A percentile compares a stretch with the other conserved stretches of the same genome.
phyloP scores from a whole-genome alignment of 164 flowering plant species.

The Warburgia ugandensis region DNA sequence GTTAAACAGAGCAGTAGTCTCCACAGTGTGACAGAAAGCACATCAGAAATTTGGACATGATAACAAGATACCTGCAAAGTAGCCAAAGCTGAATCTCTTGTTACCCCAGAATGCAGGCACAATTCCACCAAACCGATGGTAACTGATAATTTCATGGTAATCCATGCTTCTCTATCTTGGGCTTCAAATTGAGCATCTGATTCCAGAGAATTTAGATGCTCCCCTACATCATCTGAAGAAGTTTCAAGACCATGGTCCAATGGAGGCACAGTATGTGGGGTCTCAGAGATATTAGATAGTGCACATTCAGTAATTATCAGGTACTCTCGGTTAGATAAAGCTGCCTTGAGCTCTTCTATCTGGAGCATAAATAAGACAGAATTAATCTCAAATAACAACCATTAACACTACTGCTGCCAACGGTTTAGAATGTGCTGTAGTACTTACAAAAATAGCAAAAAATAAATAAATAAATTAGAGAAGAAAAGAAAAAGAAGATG shows the following conservation, averaged over 20 bases:
- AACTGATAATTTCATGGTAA: constrained; percentile 53
- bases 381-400: too few relatives aligned
- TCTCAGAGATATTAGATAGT: constrained; percentile 69
- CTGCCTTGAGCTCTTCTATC: constrained; percentile 76
- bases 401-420: too few relatives aligned
- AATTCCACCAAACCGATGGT: constrained; percentile 57
- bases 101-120: constrained; percentile 51
- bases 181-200: constrained; percentile 23
- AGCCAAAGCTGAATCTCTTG: constrained; percentile 75
- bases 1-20: too few relatives aligned
- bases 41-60: not conserved
- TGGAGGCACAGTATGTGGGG: constrained; percentile 54
- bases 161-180: constrained; percentile 37
- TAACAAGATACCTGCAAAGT: constrained; percentile 66
- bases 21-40: constrained; percentile 2
- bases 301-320: constrained; percentile 90
- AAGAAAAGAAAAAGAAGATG: not conserved
- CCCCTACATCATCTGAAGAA: constrained; percentile 22
- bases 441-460: too few relatives aligned
- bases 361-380: constrained; percentile 18
- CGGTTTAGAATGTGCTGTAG: too few relatives aligned
- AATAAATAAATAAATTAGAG: too few relatives aligned
- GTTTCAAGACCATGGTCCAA: constrained; percentile 21
- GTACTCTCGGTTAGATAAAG: constrained; percentile 74
- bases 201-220: constrained; percentile 16